Conservation (phyloP, 176 grass and related monocot genomes). For the Phoenix dactylifera region DNA sequence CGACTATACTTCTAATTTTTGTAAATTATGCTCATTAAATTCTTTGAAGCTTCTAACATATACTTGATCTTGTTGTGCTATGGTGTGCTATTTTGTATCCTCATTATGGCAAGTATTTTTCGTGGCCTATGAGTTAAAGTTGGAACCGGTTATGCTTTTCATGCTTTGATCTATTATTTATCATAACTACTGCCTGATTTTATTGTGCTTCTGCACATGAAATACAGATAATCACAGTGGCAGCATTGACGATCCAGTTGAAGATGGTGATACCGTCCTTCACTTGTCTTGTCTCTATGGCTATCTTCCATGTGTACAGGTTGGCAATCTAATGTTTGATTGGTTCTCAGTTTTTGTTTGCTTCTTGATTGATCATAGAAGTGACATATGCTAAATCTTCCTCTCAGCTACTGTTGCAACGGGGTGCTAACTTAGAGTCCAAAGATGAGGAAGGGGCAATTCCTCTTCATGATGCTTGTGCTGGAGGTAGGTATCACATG, state of each 20-base stretch:
- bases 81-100: too few relatives aligned
- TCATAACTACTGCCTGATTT: not conserved
- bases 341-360: not conserved
- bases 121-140: too few relatives aligned
- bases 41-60: too few relatives aligned
- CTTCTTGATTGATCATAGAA: conserved; percentile 5
- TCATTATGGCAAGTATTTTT: too few relatives aligned
- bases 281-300: conserved; percentile 96
- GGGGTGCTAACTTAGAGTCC: conserved; percentile 69
- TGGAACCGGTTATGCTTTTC: not conserved
- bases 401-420: conserved; percentile 57
- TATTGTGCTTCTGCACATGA: conserved; percentile 6
- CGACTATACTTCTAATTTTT: too few relatives aligned
- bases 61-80: too few relatives aligned
- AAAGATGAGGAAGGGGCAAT: conserved; percentile 96
- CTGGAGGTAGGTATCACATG: conserved; percentile 48
- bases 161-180: not conserved
- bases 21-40: too few relatives aligned
- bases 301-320: conserved; percentile 85
- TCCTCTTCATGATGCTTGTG: conserved; percentile 96
- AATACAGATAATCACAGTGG: conserved; percentile 50
- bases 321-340: conserved; percentile 25
- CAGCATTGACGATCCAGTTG: conserved; percentile 90
- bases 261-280: conserved; percentile 96
- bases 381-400: not conserved